A percentile compares a stretch with the other conserved stretches of the same genome.
Conservation (phyloP, 2,329 filamentous ascomycete genomes). For the Diplodia intermedia region DNA sequence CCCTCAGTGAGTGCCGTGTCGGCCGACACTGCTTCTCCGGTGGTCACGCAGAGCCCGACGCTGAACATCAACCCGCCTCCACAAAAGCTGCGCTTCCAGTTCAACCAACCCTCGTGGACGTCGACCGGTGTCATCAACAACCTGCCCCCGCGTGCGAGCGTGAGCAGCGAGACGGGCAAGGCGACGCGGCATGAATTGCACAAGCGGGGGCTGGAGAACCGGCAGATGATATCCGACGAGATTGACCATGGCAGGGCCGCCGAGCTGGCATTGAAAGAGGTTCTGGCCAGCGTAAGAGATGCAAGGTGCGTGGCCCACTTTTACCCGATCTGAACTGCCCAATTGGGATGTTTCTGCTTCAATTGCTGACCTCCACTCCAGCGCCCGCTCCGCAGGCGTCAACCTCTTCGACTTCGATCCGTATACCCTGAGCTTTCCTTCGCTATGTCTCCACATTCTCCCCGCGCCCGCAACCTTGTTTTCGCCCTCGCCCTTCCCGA, state of each 20-base stretch:
- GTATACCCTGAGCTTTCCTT: constrained; percentile 82
- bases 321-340: neutral
- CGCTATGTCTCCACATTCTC: constrained; percentile 81
- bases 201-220: constrained; percentile 69
- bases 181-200: constrained; percentile 42
- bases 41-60: constrained; percentile 39
- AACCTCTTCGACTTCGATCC: constrained; percentile 80
- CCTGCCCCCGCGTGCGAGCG: constrained; percentile 56
- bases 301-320: constrained; percentile 67
- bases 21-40: constrained; percentile 40
- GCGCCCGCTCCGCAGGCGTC: constrained; percentile 51
- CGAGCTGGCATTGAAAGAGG: constrained; percentile 82
- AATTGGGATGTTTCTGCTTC: neutral
- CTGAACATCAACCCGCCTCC: constrained; percentile 42
- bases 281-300: constrained; percentile 80
- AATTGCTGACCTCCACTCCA: constrained; percentile 23
- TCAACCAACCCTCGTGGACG: constrained; percentile 75
- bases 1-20: constrained; percentile 37
- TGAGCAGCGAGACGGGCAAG: constrained; percentile 37
- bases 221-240: constrained; percentile 70
- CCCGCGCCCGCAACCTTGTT: constrained; percentile 82
- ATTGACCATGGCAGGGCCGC: constrained; percentile 81
- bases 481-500: constrained; percentile 79
- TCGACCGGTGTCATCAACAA: constrained; percentile 80
- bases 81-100: constrained; percentile 54